Percentiles rank a stretch among this genome's conserved stretches.
These are phyloP conservation scores for Ajuga chamaepitys DNA, from an alignment of 257 asterid species.

Conservation along the genomic window DNA sequence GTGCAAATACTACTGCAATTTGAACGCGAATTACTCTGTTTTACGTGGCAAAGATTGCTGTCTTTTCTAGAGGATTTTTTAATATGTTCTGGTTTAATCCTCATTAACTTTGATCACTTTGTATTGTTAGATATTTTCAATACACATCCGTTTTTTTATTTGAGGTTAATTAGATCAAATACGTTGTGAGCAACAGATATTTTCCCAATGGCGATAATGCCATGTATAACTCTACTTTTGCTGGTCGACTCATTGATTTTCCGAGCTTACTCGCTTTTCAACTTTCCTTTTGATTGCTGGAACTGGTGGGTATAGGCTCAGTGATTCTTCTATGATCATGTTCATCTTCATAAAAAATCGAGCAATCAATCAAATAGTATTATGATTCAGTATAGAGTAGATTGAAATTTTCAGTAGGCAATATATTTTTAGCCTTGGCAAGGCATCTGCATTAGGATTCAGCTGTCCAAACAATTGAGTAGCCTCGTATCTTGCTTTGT, in stretches of 20 bases:
- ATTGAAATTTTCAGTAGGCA: no score
- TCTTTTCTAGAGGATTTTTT: no score
- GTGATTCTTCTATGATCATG: slow-evolving; percentile 59
- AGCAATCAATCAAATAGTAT: background rate
- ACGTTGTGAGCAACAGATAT: no score
- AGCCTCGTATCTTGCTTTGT: slow-evolving; percentile 58
- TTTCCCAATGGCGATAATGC: slow-evolving; percentile 57
- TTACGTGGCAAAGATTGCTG: no score
- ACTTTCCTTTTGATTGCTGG: slow-evolving; percentile 45
- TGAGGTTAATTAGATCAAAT: no score
- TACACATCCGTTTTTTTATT: no score
- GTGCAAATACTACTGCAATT: no score
- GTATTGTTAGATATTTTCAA: no score
- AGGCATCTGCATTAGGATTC: slow-evolving; percentile 36
- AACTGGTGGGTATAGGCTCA: slow-evolving; percentile 67
- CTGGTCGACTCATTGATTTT: slow-evolving; percentile 32
- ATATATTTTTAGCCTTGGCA: slow-evolving; percentile 45
- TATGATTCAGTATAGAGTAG: no score
- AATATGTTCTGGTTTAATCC: no score
- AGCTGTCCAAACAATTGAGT: slow-evolving; percentile 21
- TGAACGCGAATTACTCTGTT: no score
- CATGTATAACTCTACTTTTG: slow-evolving; percentile 33
- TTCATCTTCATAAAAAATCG: slow-evolving; percentile 28
- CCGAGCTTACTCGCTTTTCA: slow-evolving; percentile 32
- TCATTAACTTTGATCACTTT: no score